Base-by-base conservation (phyloP, 352 stramenopile genomes). In the Pythium periplocum region DNA sequence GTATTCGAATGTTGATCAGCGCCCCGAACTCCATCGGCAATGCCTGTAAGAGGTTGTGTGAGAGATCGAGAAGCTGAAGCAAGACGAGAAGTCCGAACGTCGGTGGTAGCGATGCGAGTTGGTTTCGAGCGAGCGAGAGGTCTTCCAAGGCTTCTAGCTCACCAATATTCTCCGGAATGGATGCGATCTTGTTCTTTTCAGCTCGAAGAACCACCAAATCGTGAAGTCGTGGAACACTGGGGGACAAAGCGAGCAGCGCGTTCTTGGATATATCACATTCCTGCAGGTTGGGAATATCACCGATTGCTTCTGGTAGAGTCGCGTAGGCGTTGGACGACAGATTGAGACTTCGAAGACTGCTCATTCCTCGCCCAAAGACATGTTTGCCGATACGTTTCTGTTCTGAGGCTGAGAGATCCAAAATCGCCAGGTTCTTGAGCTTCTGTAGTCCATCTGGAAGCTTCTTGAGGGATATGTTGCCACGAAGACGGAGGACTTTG, bases 21-120 rank as follows among this genome's bases (percentile, higher is more conserved):
- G 76, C 69, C 3, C 68, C 71, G 43, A 88, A 45, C 43, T 86
- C 76, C 9, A 83, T 62, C 7, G 78, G 75, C n/a, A 88, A 47
- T 6, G 33, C 45, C 8, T 51, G 49, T 8, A 88, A 36, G 6
- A 53, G 56, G 43, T 88, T 88, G 39, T 69, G 66, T 1, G 68
- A 57, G 0, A 85, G 59, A 26, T 76, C 48, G 1, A 88, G 44
- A 6, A 30, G 51, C 7, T 57, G 64, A 26, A 86, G 59, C 4
- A 45, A 61, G 3, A 35, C 57, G 39, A 83, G 12, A 6, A 86
- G 33, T 2, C 77, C 75, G 2, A 91, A 48, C 4, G 66, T 78
- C 5, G 54, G 54, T 48, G 78, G 78, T 8, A 89, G 38, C 7
- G 48, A 39, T 12, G 59, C 57, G 11, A 91, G 50, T 2, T 58